Percentiles rank a stretch among this genome's conserved stretches.
phyloP scores from a whole-genome alignment of 1,284 basidiomycete genomes.

The Tausonia pullulans region DNA sequence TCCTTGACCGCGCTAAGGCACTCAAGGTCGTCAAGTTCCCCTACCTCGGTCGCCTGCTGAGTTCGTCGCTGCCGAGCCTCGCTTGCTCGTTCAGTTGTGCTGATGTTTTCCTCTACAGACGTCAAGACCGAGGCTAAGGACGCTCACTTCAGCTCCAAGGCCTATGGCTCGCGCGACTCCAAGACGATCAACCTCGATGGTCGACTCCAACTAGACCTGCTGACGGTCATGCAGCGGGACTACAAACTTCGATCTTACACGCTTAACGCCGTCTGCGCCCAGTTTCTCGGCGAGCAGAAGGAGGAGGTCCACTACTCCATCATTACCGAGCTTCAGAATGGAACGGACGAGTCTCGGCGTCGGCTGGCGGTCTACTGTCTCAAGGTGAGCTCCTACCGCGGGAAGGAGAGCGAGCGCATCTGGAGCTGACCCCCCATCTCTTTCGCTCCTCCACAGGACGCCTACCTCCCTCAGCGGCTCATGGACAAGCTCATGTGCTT shows the following conservation, averaged over 20 bases:
- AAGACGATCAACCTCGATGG: conserved; percentile 84
- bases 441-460: conserved; percentile 50
- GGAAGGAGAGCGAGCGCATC: too few species aligned
- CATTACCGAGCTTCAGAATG: conserved; percentile 92
- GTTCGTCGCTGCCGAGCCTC: conserved; percentile 37
- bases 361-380: conserved; percentile 90
- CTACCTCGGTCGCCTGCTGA: conserved; percentile 62
- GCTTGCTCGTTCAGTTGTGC: neutral
- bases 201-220: conserved; percentile 78
- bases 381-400: conserved; percentile 47
- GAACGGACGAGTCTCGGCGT: conserved; percentile 76
- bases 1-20: conserved; percentile 76
- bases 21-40: conserved; percentile 61
- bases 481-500: conserved; percentile 97
- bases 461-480: conserved; percentile 83
- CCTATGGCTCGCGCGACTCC: conserved; percentile 87
- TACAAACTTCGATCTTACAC: conserved; percentile 91
- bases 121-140: conserved; percentile 67
- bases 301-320: conserved; percentile 95
- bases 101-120: conserved; percentile 38
- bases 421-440: neutral
- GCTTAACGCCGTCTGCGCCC: conserved; percentile 88
- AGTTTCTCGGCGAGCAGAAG: conserved; percentile 92
- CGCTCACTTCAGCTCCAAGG: conserved; percentile 91
- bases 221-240: conserved; percentile 94